These are phyloP conservation scores for Nemania diffusa DNA, from an alignment of 2,329 filamentous ascomycete genomes.

Conservation along the genomic window DNA sequence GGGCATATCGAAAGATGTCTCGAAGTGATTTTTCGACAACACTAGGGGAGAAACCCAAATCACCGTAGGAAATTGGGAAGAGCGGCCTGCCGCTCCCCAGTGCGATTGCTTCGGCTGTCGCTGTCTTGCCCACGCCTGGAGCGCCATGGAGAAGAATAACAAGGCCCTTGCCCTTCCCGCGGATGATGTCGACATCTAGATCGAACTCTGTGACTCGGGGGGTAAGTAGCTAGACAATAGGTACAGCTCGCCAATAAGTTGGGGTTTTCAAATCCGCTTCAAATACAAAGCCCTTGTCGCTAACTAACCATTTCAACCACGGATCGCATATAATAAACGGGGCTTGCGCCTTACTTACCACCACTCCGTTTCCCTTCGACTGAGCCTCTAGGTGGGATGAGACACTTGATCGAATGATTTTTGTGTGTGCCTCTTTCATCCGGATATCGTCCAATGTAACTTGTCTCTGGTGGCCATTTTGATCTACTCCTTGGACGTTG, in stretches of 20 bases:
- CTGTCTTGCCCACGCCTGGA: background rate
- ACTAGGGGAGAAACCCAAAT: background rate
- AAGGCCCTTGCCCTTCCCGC: background rate
- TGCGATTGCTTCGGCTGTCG: constrained; percentile 1
- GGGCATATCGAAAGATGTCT: constrained; percentile 10
- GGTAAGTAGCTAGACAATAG: background rate
- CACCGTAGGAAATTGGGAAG: background rate
- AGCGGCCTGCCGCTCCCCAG: background rate
- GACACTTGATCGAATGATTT: constrained; percentile 4
- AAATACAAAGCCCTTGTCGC: background rate
- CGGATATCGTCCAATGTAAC: constrained; percentile 3
- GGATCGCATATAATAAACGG: background rate
- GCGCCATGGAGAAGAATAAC: background rate
- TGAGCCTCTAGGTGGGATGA: background rate
- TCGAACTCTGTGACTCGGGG: background rate
- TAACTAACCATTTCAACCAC: background rate
- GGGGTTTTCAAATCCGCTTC: background rate
- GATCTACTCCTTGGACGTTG: background rate
- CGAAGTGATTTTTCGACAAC: constrained; percentile 4
- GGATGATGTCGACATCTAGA: background rate
- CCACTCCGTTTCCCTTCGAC: background rate
- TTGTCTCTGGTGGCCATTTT: background rate
- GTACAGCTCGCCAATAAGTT: background rate
- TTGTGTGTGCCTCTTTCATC: background rate
- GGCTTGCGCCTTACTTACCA: background rate